A percentile compares a stretch with the other conserved stretches of the same genome.
Conservation (phyloP, 352 stramenopile genomes). For the Pythium grandisporangium region DNA sequence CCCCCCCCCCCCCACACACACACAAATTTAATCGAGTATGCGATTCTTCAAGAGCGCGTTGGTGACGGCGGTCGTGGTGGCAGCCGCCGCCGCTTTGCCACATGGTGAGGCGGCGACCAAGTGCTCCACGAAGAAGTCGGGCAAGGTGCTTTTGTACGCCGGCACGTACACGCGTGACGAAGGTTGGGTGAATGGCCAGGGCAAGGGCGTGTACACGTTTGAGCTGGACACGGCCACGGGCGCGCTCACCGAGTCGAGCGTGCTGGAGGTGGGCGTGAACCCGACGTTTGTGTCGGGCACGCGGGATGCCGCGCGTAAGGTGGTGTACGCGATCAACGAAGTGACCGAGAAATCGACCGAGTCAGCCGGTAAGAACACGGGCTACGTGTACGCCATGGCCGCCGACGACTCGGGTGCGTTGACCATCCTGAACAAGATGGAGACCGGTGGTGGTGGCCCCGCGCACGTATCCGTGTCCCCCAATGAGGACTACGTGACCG, state of each 20-base stretch:
- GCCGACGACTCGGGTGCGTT: constrained; percentile 21
- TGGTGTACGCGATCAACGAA: constrained; percentile 53
- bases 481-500: constrained; percentile 35
- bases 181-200: constrained; percentile 55
- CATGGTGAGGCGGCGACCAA: neutral
- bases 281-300: constrained; percentile 23
- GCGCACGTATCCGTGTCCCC: constrained; percentile 45
- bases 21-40: no score
- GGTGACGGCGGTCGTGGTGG: constrained; percentile 30
- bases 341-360: constrained; percentile 20
- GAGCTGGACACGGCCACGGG: constrained; percentile 32
- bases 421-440: constrained; percentile 35
- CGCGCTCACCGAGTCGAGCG: constrained; percentile 21
- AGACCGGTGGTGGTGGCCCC: constrained; percentile 31
- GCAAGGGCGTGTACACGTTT: constrained; percentile 55
- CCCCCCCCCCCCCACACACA: no score
- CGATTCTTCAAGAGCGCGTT: constrained; percentile 15
- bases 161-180: constrained; percentile 59
- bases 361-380: constrained; percentile 20
- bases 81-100: constrained; percentile 9
- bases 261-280: constrained; percentile 28
- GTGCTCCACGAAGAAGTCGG: neutral
- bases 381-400: constrained; percentile 38
- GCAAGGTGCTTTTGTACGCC: constrained; percentile 32
- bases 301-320: constrained; percentile 1